Base-by-base conservation (phyloP, 192 early-diverging fungal genomes). In the Coemansia sp. region DNA sequence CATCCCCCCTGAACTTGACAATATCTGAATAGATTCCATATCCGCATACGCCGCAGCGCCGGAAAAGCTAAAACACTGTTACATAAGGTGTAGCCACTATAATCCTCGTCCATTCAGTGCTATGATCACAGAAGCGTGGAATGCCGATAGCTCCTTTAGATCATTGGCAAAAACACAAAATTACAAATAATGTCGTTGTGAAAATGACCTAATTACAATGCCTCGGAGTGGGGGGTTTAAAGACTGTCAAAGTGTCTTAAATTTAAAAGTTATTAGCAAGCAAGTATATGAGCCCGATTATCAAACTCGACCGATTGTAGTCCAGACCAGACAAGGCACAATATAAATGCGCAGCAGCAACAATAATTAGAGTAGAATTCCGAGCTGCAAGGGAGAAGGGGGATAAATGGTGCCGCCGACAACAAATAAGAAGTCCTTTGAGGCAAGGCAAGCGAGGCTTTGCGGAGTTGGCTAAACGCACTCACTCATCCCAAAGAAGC, bases 271-370 rank as follows among this genome's bases (percentile, higher is more conserved):
- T n/a, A 18, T 10, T 20, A 22, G 49, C 49, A 22, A 22, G 9
- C n/a, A 51, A 51, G 20, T 5, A 22, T 24, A 3, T 33, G 13
- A 5, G 54, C 29, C 29, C 55, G 7, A 59, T 34, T 31, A 34
- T 59, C 55, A 34, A 31, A 34, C 55, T 59, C 33, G 55, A 36
- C 31, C 55, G 33, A 59, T 59, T 59, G 55, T 59, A 59, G 55
- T 34, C 55, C 16, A 33, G 55, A 31, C 33, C 16, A 34, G 55
- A 59, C 55, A 59, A 34, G 55, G 31, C 29, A 33, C 55, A 34
- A 34, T 33, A 18, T 8, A 34, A 59, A 34, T 34, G 31, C 55
- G 55, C 55, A 59, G 51, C 47, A 49, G 52, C 52, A 55, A 31
- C 18, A 59, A 16, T 33, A 59, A 59, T 59, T 59, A 33, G 31